Evolutionary conservation across 306 rosid species (phyloP), one percentile per base, ranked within the genome.

Genomic region (Prunus kanzakura): DNA sequence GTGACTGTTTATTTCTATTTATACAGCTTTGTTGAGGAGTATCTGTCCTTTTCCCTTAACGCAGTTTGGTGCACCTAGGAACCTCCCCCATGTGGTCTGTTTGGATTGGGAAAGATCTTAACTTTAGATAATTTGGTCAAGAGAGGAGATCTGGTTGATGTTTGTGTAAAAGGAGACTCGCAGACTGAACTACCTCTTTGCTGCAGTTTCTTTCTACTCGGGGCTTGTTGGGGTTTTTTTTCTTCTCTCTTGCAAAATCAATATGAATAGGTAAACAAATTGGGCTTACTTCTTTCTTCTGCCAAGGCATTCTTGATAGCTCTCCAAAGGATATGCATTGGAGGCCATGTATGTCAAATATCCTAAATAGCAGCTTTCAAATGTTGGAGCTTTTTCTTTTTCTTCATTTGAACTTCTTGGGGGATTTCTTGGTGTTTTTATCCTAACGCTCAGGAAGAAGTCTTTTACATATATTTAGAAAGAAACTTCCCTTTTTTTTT

Each of bases 51-150:
- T 55, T 57, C 52, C 12, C 23, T 38, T 32, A 52, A 72, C 18
- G 22, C 64, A 54, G 27, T 52, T n/a, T 12, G 13, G 50, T 35
- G 12, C 13, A 3, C 75, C 64, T 46, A 25, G 3, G 8, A 1
- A 15, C 67, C 66, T 29, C 64, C n/a, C 1, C 66, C 29, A 4
- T 72, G 55, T 57, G 51, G 13, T 35, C 35, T 71, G 3, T 55
- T 2, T 50, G 72, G 56, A 67, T 55, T 55, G 32, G 18, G 52
- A 32, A 54, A 20, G 75, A 71, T 60, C 75, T 11, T 54, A 54
- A 15, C 72, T 67, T 20, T 35, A 35, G 43, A 45, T 23, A 20
- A 20, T 66, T 14, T 4, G 18, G 64, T 38, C 70, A 50, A 69
- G 46, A 16, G 35, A 23, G 60, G 35, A 23, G 60, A 51, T 10